These are phyloP conservation scores for Xylaria sp. DNA, from an alignment of 2,329 filamentous ascomycete species.

Conservation along the genomic window DNA sequence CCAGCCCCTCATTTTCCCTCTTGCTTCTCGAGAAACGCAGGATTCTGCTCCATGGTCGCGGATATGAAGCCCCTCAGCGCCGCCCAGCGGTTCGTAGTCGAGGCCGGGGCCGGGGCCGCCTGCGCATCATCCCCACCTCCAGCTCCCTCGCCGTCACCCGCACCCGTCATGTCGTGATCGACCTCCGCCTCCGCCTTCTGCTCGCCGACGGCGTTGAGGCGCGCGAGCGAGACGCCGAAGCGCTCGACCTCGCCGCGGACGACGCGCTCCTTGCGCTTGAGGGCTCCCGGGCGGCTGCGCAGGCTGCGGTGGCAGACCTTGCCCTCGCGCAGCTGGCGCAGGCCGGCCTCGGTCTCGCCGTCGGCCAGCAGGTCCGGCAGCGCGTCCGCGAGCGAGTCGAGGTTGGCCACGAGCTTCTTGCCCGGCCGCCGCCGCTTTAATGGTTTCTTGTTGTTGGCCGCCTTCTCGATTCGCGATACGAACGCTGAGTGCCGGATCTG, in stretches of 20 bases:
- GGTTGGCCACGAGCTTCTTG: constrained; percentile 77
- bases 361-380: constrained; percentile 64
- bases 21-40: constrained; percentile 62
- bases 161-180: too few relatives aligned
- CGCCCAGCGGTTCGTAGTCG: constrained; percentile 70
- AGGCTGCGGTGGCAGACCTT: constrained; percentile 76
- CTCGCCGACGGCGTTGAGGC: constrained; percentile 56
- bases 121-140: constrained; percentile 10
- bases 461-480: constrained; percentile 73
- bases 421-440: constrained; percentile 68
- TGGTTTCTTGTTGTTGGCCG: constrained; percentile 50
- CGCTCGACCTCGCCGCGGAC: constrained; percentile 80
- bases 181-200: constrained; percentile 22
- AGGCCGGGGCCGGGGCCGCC: constrained; percentile 26
- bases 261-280: constrained; percentile 81
- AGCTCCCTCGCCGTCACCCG: constrained; percentile 4
- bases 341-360: constrained; percentile 49
- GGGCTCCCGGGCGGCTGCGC: constrained; percentile 73
- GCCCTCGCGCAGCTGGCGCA: constrained; percentile 49
- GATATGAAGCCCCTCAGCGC: constrained; percentile 83
- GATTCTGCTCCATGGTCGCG: constrained; percentile 85
- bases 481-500: constrained; percentile 80
- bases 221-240: constrained; percentile 81
- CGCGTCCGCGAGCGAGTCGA: constrained; percentile 78
- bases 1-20: constrained; percentile 26